Conservation (phyloP, 192 early-diverging fungal species). For the Spinellus fusiger region DNA sequence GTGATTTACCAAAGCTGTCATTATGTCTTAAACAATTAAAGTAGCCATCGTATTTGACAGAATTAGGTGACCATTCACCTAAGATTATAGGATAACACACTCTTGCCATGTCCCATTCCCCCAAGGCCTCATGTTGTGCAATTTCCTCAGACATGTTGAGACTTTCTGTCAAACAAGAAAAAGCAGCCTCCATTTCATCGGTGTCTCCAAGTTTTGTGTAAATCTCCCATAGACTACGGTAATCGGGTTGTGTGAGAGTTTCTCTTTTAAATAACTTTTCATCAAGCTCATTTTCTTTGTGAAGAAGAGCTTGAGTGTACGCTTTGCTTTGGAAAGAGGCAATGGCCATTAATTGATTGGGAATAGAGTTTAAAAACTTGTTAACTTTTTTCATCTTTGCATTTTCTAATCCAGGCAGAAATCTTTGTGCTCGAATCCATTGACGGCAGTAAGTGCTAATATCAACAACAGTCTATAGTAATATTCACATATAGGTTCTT, state of each 20-base stretch:
- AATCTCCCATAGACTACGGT: conserved; percentile 48
- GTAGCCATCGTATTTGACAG: conserved; percentile 50
- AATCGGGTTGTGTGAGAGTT: not conserved
- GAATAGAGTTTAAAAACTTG: conserved; percentile 50
- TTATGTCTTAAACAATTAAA: conserved; percentile 63
- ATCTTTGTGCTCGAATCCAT: conserved; percentile 40
- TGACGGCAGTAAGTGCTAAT: conserved; percentile 30
- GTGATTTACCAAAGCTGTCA: conserved; percentile 56
- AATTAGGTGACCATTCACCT: conserved; percentile 36
- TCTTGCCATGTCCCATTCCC: conserved; percentile 61
- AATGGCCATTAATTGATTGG: conserved; percentile 54
- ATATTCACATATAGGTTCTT: not conserved
- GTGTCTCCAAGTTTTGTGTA: conserved; percentile 65
- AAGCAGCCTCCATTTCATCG: conserved; percentile 63
- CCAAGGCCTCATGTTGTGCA: conserved; percentile 54
- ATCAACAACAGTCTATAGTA: conserved; percentile 25
- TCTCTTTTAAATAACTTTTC: too few relatives aligned
- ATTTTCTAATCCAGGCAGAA: not conserved
- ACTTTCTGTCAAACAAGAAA: conserved; percentile 38
- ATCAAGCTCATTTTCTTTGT: conserved; percentile 54
- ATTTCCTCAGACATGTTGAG: conserved; percentile 60
- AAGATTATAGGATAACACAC: conserved; percentile 51
- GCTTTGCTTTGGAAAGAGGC: conserved; percentile 55
- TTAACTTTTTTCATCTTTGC: conserved; percentile 26
- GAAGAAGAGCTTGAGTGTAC: conserved; percentile 61